Conservation (phyloP, 257 asterid species). For the Capsicum rhomboideum region DNA sequence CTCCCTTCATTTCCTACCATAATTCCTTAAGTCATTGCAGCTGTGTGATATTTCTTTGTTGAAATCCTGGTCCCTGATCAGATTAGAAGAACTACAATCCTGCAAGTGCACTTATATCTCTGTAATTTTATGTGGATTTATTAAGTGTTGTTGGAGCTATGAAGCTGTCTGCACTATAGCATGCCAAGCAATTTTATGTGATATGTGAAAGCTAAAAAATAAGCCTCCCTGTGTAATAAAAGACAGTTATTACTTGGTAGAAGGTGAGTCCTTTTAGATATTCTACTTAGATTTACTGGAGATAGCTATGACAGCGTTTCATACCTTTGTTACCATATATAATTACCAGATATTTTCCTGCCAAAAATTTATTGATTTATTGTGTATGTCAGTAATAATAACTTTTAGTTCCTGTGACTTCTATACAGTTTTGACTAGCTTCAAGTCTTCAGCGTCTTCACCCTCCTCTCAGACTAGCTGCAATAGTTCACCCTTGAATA, state of each 20-base stretch:
- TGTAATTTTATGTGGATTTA: not conserved
- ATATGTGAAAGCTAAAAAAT: not conserved
- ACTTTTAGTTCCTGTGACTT: not conserved
- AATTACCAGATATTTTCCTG: not conserved
- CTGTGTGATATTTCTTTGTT: not conserved
- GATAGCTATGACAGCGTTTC: not conserved
- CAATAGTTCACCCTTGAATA: not conserved
- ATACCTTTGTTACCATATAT: not conserved
- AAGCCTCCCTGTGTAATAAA: not conserved
- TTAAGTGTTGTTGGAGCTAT: not conserved
- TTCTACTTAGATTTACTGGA: not conserved
- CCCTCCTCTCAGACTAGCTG: not conserved
- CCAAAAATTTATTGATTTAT: not conserved
- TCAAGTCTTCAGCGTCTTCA: not conserved
- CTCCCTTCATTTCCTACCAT: constrained; percentile 8
- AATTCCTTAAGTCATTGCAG: not conserved
- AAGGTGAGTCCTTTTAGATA: not conserved
- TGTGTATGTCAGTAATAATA: not conserved
- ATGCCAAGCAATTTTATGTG: not conserved
- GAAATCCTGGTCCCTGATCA: not conserved
- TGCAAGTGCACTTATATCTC: not conserved
- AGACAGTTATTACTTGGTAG: not conserved
- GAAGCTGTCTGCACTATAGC: not conserved
- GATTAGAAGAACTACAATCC: not conserved
- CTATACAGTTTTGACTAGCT: not conserved